Base-by-base conservation (phyloP, 441 rosid genomes). In the Codiaeum variegatum region DNA sequence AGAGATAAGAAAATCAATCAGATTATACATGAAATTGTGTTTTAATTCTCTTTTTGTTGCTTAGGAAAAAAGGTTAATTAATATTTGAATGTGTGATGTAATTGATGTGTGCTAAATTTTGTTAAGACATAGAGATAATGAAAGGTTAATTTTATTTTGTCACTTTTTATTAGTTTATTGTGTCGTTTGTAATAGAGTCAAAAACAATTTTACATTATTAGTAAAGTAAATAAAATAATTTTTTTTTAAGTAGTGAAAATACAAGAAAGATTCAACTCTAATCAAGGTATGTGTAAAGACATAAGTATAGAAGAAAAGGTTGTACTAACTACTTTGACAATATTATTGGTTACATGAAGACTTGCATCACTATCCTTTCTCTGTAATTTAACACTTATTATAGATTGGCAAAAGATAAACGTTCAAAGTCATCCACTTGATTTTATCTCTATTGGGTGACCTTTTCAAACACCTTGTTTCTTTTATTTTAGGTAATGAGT, bases 241-340 rank as follows among this genome's bases (percentile, higher is more conserved):
- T n/a, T n/a, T n/a, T n/a, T n/a, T 36, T 47, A 52, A 64, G 54
- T 51, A 52, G 63, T 52, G 42, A 52, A 72, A 66, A 63, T 38
- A 72, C 63, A 63, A 64, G 75, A 72, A 63, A 72, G 52, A 62
- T 51, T 47, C 52, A 36, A 62, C 31, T 51, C 42, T 60, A 67
- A 44, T 71, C 62, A 66, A 62, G 46, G 9, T 24, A 55, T 19
- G 1, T 5, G 1, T 5, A 51, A 51, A 55, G 60, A 55, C 15
- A 21, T 13, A 23, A 13, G 44, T 11, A 19, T 9, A 49, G 24
- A 31, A 64, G 62, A 52, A 72, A 72, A 38, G 55, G 13, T 54
- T 52, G 69, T 72, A 29, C 62, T 64, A 63, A 72, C 75, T 52
- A 72, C 52, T 63, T 71, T 51, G 49, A 24, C 59, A 6, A 8